phyloP scores from a whole-genome alignment of 1,284 basidiomycete genomes.

The Rhodotorula mucilaginosa region DNA sequence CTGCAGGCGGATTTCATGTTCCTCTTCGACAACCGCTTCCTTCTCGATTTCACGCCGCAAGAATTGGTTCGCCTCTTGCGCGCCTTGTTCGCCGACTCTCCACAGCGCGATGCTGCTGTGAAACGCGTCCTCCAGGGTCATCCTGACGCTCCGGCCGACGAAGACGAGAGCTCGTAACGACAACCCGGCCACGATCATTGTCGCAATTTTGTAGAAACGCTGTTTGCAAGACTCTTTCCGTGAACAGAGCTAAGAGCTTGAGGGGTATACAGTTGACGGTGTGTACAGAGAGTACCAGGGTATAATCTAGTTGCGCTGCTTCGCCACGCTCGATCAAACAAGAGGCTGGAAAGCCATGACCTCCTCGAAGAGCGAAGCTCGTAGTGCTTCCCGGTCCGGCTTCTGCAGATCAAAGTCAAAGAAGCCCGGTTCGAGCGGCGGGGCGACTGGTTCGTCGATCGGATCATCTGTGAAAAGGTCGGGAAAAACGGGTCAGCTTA shows the following conservation, averaged over 20 bases:
- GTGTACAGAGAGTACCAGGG: background rate
- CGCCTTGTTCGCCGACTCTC: conserved; percentile 89
- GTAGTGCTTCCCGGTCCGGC: conserved; percentile 80
- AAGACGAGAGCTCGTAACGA: background rate
- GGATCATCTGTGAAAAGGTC: background rate
- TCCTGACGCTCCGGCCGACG: background rate
- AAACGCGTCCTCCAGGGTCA: background rate
- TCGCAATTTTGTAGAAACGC: background rate
- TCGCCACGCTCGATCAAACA: background rate
- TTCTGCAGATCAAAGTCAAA: conserved; percentile 94
- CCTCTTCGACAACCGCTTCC: conserved; percentile 82
- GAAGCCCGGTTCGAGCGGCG: conserved; percentile 83
- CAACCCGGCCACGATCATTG: background rate
- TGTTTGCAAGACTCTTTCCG: background rate
- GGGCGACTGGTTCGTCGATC: conserved; percentile 79
- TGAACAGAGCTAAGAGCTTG: background rate
- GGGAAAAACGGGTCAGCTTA: background rate
- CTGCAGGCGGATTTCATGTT: conserved; percentile 73
- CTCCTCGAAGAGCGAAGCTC: conserved; percentile 48
- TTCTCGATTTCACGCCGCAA: conserved; percentile 83
- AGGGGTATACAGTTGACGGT: background rate
- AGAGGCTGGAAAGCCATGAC: conserved; percentile 26
- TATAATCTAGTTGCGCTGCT: background rate
- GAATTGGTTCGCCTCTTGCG: conserved; percentile 78
- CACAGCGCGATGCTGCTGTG: conserved; percentile 58